phyloP scores from a whole-genome alignment of 176 grass and related monocot genomes.

The Elymus sibiricus region DNA sequence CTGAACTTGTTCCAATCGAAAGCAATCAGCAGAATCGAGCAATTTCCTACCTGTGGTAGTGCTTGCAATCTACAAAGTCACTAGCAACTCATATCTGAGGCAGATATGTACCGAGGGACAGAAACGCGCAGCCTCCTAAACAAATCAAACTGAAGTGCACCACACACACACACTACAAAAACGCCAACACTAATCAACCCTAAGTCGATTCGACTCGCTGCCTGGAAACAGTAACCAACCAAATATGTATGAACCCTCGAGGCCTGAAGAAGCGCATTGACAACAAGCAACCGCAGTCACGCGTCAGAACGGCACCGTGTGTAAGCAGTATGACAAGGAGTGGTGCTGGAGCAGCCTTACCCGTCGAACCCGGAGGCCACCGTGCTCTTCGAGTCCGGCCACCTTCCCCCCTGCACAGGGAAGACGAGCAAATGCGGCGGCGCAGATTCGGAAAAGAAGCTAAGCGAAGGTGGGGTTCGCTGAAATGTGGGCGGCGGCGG shows the following conservation, averaged over 20 bases:
- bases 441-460: neutral
- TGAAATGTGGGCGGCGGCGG: neutral
- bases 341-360: neutral
- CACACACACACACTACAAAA: neutral
- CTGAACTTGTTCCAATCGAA: neutral
- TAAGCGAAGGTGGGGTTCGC: neutral
- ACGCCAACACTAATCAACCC: neutral
- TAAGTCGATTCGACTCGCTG: neutral
- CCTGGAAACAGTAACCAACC: neutral
- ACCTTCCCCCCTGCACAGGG: neutral
- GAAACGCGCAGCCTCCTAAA: neutral
- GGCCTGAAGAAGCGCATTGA: conserved; percentile 1
- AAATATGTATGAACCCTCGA: neutral
- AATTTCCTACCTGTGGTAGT: neutral
- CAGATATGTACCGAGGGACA: neutral
- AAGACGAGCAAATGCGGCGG: neutral
- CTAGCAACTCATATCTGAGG: neutral
- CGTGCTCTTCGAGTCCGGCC: neutral
- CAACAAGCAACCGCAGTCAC: neutral
- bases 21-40: neutral
- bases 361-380: neutral
- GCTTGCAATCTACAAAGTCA: neutral
- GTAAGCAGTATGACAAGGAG: neutral
- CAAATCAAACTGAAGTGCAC: neutral
- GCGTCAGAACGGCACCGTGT: neutral